These are phyloP conservation scores for Gillenia trifoliata DNA, from an alignment of 306 rosid genomes.

Conservation along the genomic window DNA sequence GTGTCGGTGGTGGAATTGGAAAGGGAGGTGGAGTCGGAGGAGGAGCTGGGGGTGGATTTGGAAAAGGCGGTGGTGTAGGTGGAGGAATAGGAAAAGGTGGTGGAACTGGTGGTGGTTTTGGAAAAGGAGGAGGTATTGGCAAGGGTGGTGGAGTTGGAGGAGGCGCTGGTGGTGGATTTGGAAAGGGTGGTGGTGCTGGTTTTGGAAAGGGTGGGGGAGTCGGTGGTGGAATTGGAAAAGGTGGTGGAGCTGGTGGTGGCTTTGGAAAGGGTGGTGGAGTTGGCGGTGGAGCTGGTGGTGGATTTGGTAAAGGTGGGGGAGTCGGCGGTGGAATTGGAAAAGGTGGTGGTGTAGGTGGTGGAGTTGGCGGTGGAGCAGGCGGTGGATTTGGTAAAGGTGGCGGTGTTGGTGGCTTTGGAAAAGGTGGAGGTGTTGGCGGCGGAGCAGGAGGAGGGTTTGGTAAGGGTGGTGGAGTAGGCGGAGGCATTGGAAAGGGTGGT, in stretches of 20 bases:
- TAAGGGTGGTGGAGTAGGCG: constrained; percentile 25
- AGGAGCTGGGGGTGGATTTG: too few relatives aligned
- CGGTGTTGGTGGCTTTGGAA: too few relatives aligned
- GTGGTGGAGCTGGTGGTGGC: constrained; percentile 21
- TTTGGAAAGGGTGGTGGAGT: background rate
- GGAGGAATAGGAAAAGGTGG: constrained; percentile 5
- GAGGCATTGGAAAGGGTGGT: background rate
- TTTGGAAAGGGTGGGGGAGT: too few relatives aligned
- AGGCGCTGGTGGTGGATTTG: too few relatives aligned
- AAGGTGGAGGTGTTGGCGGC: too few relatives aligned
- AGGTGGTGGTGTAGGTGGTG: too few relatives aligned
- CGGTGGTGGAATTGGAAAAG: background rate
- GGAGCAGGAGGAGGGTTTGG: background rate
- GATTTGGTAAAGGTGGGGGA: too few relatives aligned
- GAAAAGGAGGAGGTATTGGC: background rate
- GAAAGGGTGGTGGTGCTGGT: constrained; percentile 30
- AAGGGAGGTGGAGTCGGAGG: constrained; percentile 15
- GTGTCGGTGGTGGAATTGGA: constrained; percentile 13
- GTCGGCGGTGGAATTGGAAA: constrained; percentile 20
- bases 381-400: constrained; percentile 36
- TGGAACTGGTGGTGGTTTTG: background rate
- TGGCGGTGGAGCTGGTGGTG: too few relatives aligned
- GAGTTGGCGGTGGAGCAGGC: constrained; percentile 31
- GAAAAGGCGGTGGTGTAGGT: too few relatives aligned
- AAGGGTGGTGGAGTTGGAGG: constrained; percentile 6